Conservation (phyloP, 129 eudicot genomes). For the Rutidosis leptorrhynchoides region DNA sequence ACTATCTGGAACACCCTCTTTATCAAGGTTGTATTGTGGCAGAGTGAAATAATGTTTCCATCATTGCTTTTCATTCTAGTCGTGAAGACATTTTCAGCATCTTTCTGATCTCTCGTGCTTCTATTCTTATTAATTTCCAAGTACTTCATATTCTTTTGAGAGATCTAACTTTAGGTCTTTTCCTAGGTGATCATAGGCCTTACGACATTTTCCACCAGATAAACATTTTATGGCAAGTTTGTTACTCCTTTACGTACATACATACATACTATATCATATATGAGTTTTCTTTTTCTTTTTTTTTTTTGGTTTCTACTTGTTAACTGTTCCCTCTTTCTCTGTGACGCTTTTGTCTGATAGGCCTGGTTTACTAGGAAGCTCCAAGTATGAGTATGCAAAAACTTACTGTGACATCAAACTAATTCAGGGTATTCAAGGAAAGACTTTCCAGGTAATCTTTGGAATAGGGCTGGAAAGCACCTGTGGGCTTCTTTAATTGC, state of each 20-base stretch:
- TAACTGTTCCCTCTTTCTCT: conserved; percentile 8
- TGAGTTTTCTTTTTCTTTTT: background rate
- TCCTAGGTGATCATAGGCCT: conserved; percentile 94
- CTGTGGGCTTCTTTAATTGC: no score
- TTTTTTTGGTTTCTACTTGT: background rate
- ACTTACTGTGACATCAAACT: conserved; percentile 63
- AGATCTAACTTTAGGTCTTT: no score
- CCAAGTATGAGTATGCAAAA: conserved; percentile 75
- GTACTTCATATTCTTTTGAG: no score
- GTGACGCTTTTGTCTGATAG: conserved; percentile 42
- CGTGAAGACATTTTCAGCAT: conserved; percentile 10
- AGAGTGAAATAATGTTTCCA: conserved; percentile 15
- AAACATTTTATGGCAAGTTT: conserved; percentile 77
- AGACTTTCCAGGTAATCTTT: conserved; percentile 54
- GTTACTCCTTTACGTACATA: no score
- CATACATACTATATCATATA: no score
- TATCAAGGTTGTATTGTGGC: conserved; percentile 92
- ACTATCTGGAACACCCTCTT: conserved; percentile 92
- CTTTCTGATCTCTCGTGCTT: background rate
- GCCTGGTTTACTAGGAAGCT: conserved; percentile 89
- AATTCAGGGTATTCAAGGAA: conserved; percentile 54
- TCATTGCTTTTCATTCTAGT: conserved; percentile 13
- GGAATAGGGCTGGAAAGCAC: no score
- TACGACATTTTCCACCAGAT: conserved; percentile 96
- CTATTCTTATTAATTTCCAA: conserved; percentile 35